Conservation (phyloP, 495 filamentous ascomycete species). For the Penicillium pulvis region DNA sequence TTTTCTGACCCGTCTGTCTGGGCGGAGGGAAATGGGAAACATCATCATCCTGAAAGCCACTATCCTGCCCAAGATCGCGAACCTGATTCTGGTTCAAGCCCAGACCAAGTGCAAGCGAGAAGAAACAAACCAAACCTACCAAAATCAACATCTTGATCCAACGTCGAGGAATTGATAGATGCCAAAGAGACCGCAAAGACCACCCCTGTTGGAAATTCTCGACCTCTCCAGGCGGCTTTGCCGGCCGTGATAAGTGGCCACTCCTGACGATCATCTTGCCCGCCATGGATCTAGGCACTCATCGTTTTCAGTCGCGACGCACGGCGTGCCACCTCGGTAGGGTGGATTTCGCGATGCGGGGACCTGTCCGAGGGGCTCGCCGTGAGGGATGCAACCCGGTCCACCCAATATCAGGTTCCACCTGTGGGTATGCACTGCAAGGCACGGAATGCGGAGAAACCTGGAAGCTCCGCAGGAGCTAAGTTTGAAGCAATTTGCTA, state of each 20-base stretch:
- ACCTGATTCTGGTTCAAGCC: conserved; percentile 12
- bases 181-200: conserved; percentile 22
- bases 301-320: conserved; percentile 29
- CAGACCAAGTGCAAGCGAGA: conserved; percentile 21
- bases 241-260: conserved; percentile 30
- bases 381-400: conserved; percentile 27
- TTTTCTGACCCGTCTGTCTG: conserved; percentile 36
- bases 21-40: conserved; percentile 28
- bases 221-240: conserved; percentile 19
- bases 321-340: conserved; percentile 24
- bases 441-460: conserved; percentile 25
- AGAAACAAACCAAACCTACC: conserved; percentile 25
- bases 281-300: conserved; percentile 25
- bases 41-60: conserved; percentile 13
- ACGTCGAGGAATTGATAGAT: conserved; percentile 25
- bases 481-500: background rate
- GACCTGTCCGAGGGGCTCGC: conserved; percentile 21
- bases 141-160: conserved; percentile 31
- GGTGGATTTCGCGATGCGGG: conserved; percentile 24
- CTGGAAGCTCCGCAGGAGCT: background rate
- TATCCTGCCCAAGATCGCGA: conserved; percentile 7
- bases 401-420: conserved; percentile 21
- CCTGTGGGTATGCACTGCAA: conserved; percentile 26
- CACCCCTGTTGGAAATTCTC: conserved; percentile 23
- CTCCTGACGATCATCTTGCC: conserved; percentile 28